Percentiles rank a stretch among this genome's conserved stretches.
phyloP scores from a whole-genome alignment of 148 eudicot species.

The Pharnaceum exiguum region DNA sequence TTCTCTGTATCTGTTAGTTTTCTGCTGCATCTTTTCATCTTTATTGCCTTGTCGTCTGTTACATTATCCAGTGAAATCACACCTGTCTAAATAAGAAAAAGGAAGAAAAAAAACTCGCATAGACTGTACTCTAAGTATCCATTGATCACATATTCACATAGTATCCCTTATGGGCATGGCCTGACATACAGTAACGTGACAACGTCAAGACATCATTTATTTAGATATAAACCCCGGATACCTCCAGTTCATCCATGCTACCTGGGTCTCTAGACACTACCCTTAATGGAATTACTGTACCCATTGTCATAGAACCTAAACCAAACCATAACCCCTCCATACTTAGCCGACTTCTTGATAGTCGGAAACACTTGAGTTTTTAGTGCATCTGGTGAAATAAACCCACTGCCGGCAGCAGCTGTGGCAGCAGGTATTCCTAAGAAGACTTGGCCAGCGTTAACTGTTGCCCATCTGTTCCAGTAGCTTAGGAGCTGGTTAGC shows the following conservation, averaged over 20 bases:
- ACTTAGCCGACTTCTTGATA: constrained; percentile 21
- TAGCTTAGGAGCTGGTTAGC: constrained; percentile 9
- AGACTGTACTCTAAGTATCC: too few relatives aligned
- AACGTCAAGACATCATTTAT: background rate
- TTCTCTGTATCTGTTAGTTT: too few relatives aligned
- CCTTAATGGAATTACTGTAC: constrained; percentile 21
- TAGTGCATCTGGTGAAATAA: constrained; percentile 20
- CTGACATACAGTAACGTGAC: too few relatives aligned
- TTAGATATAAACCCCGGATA: background rate
- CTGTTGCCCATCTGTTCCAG: constrained; percentile 16
- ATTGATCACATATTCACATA: too few relatives aligned
- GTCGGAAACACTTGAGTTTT: constrained; percentile 22
- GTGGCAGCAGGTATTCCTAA: constrained; percentile 29
- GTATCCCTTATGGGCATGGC: too few relatives aligned
- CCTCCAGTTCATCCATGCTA: background rate
- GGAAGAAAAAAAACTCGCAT: too few relatives aligned
- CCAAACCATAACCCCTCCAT: constrained; percentile 38
- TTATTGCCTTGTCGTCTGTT: too few relatives aligned
- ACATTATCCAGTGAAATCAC: too few relatives aligned
- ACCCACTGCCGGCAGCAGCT: constrained; percentile 17
- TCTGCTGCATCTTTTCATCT: too few relatives aligned
- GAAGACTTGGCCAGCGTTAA: constrained; percentile 15
- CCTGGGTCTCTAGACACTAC: constrained; percentile 7
- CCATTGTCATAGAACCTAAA: constrained; percentile 22
- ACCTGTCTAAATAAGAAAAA: too few relatives aligned